Evolutionary conservation across 148 eudicot genomes (phyloP), one percentile per base, ranked within the genome.

Genomic region (Dianthus caryophyllus): DNA sequence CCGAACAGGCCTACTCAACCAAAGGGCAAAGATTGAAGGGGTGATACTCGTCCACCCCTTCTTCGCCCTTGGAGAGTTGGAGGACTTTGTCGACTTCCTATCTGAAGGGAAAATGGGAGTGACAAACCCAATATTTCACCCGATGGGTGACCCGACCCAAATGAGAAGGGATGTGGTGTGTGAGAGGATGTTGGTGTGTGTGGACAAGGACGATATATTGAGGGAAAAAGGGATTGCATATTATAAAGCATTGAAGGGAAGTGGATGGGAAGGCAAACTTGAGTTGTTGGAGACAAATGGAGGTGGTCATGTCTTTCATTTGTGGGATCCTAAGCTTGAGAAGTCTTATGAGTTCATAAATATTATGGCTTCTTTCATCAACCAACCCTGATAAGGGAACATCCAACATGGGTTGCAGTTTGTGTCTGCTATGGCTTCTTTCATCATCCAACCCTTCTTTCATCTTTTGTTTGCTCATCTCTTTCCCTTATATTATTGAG

Each of bases 1-100:
- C 15, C n/a, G 2, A 17, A 15, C 26, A 27, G 65, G 48, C n/a
- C 48, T 61, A 0, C 17, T 61, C 72, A 73, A 43, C 52, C 53
- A 1, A 52, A 56, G 14, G 4, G 38, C 36, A 6, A 38, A n/a
- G 18, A 33, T 61, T 0, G 17, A 46, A 15, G 77, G 76, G 30
- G 7, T 64, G 26, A 74, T 61, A 0, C 22, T 75, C 55, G 75
- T 77, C 30, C 83, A 77, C 48, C 80, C 84, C 1, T 80, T 80
- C 25, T 80, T 80, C n/a, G 76, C 70, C 0, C 68, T 50, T 2
- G 76, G 50, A 0, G 73, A 77, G 54, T 54, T 54, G 0, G 64
- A 60, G 1, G 46, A 38, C 3, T 10, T 60, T 1, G 24, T 17
- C 14, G 25, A 60, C 6, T 72, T 31, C 26, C 4, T 78, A 9